Evolutionary conservation across 805 yeast genomes (phyloP).

Genomic region (Metschnikowia kunwiensis): DNA sequence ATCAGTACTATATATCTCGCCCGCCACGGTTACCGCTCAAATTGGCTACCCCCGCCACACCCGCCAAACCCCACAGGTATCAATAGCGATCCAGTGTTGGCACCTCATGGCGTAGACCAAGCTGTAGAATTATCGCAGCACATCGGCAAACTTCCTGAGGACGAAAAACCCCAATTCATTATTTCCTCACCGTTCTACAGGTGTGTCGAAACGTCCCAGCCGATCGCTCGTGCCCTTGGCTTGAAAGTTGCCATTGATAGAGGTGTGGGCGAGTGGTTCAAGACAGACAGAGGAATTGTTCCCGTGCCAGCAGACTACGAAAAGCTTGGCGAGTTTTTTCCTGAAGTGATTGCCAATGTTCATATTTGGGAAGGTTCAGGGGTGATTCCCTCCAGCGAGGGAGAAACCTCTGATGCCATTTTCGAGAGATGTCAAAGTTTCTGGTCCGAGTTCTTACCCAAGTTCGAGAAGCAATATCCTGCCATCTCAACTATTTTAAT

Average conservation of each 20-base stretch:
- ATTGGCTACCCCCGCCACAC: slow-evolving; percentile 75
- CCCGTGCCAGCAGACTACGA: slow-evolving; percentile 65
- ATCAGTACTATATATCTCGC: slow-evolving; percentile 64
- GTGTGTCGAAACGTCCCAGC: slow-evolving; percentile 78
- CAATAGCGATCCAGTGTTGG: slow-evolving; percentile 83
- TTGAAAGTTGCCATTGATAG: slow-evolving; percentile 65
- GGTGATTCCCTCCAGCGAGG: slow-evolving; percentile 57
- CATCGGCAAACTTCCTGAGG: slow-evolving; percentile 42
- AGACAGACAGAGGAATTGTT: slow-evolving; percentile 59
- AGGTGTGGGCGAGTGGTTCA: slow-evolving; percentile 93
- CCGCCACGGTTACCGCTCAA: slow-evolving; percentile 87
- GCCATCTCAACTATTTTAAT: slow-evolving; percentile 59
- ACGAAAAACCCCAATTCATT: slow-evolving; percentile 68
- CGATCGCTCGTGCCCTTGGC: slow-evolving; percentile 58
- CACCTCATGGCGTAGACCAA: slow-evolving; percentile 85
- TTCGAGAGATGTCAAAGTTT: slow-evolving; percentile 57
- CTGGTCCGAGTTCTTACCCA: slow-evolving; percentile 54
- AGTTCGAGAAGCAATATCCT: slow-evolving; percentile 56
- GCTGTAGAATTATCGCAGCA: slow-evolving; percentile 74
- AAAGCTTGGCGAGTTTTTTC: slow-evolving; percentile 51
- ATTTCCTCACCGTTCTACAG: slow-evolving; percentile 85
- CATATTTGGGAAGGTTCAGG: slow-evolving; percentile 45
- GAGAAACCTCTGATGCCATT: slow-evolving; percentile 75
- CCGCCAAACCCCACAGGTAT: slow-evolving; percentile 85
- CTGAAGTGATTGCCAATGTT: slow-evolving; percentile 28